phyloP scores from a whole-genome alignment of 2,329 filamentous ascomycete species.

The Pseudonectria foliicola region DNA sequence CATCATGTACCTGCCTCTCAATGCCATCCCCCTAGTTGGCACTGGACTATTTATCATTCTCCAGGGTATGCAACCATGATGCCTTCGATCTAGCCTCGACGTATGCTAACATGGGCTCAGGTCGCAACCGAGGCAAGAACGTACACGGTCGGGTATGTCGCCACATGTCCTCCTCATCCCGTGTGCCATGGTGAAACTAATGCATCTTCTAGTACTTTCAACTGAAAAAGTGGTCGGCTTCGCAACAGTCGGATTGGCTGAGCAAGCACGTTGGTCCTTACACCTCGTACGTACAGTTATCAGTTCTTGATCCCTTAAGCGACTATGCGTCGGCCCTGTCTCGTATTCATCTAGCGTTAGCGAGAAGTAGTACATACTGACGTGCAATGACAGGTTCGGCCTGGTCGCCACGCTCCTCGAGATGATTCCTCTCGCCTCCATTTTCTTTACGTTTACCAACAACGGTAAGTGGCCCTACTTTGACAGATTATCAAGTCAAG shows the following conservation, averaged over 20 bases:
- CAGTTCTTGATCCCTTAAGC: neutral
- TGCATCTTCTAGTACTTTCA: constrained; percentile 69
- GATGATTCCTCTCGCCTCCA: constrained; percentile 73
- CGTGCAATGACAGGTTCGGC: constrained; percentile 53
- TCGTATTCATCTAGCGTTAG: constrained; percentile 3
- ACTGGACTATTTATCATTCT: constrained; percentile 73
- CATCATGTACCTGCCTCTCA: constrained; percentile 80
- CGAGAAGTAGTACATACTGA: constrained; percentile 6
- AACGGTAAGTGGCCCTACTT: constrained; percentile 42
- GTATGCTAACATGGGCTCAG: constrained; percentile 21
- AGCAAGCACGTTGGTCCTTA: constrained; percentile 67
- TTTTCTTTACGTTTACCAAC: constrained; percentile 86
- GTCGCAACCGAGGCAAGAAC: constrained; percentile 38
- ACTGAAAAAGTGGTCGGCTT: constrained; percentile 71
- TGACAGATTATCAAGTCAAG: neutral
- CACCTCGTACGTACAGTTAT: constrained; percentile 56
- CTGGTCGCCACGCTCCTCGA: constrained; percentile 72
- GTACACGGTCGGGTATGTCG: constrained; percentile 49
- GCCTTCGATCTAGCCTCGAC: neutral
- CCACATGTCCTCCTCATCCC: neutral
- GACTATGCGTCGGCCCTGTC: neutral
- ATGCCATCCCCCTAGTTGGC: constrained; percentile 86
- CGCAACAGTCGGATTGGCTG: constrained; percentile 61
- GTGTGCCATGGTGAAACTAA: constrained; percentile 2
- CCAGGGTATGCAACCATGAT: constrained; percentile 46